phyloP scores from a whole-genome alignment of 805 yeast genomes.

The Torulaspora quercuum region DNA sequence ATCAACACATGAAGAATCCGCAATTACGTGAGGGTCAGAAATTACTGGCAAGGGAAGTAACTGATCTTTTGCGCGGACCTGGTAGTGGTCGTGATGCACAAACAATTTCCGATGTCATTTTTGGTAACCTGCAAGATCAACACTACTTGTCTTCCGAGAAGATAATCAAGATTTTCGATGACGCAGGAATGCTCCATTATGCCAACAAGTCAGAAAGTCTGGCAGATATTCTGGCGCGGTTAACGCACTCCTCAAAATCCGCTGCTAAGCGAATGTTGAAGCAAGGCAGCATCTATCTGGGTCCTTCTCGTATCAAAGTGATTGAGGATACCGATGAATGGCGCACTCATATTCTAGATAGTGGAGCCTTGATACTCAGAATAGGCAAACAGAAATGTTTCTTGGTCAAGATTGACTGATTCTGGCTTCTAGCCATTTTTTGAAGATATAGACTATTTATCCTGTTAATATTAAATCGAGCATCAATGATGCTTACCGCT shows the following conservation, averaged over 20 bases:
- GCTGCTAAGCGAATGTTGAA: constrained; percentile 61
- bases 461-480: constrained; percentile 9
- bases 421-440: no score
- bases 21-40: constrained; percentile 69
- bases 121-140: constrained; percentile 25
- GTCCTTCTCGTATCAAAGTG: constrained; percentile 53
- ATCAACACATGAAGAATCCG: constrained; percentile 55
- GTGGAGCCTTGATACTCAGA: constrained; percentile 58
- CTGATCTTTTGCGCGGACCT: constrained; percentile 81
- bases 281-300: constrained; percentile 72
- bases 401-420: constrained; percentile 43
- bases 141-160: constrained; percentile 15
- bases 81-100: constrained; percentile 70
- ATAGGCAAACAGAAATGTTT: constrained; percentile 70
- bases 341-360: constrained; percentile 53
- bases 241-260: constrained; percentile 48
- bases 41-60: constrained; percentile 75
- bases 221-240: constrained; percentile 49
- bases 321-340: constrained; percentile 50
- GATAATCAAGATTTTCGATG: constrained; percentile 18
- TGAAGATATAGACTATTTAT: constrained; percentile 12
- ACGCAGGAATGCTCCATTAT: constrained; percentile 22
- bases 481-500: constrained; percentile 11
- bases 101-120: constrained; percentile 62
- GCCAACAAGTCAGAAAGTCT: constrained; percentile 37